A percentile compares a stretch with the other conserved stretches of the same genome.
Conservation (phyloP, 495 filamentous ascomycete genomes). For the Copromyces sp. region DNA sequence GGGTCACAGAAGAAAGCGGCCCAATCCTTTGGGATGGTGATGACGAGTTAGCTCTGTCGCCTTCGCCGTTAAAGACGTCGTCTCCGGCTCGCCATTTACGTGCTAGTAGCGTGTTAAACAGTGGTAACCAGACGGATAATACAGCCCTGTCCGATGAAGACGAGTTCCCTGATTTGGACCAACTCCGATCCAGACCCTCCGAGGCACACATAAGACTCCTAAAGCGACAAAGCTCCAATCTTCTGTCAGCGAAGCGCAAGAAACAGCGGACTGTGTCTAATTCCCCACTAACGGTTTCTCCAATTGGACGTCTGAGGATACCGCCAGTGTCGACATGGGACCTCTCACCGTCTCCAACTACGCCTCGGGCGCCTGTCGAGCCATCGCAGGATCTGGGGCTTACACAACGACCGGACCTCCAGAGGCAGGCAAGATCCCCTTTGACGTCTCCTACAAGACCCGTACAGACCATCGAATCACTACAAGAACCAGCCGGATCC, state of each 20-base stretch:
- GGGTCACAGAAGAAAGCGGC: constrained; percentile 19
- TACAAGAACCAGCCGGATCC: not conserved
- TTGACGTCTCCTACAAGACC: not conserved
- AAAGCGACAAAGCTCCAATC: constrained; percentile 13
- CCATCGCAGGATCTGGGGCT: constrained; percentile 2
- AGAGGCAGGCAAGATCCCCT: not conserved
- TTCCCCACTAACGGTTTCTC: constrained; percentile 14
- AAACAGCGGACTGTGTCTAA: constrained; percentile 9
- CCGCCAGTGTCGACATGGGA: constrained; percentile 9
- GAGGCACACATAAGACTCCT: constrained; percentile 2
- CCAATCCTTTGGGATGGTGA: constrained; percentile 12
- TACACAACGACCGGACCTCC: not conserved
- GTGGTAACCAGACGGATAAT: constrained; percentile 17
- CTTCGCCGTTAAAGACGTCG: constrained; percentile 19
- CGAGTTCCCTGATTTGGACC: constrained; percentile 27
- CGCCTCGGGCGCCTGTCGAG: not conserved
- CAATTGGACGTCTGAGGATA: constrained; percentile 6
- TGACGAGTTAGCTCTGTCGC: constrained; percentile 18
- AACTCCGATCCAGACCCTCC: constrained; percentile 10
- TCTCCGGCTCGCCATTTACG: constrained; percentile 5
- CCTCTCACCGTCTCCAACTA: constrained; percentile 14
- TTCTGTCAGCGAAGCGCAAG: constrained; percentile 13
- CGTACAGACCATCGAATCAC: not conserved
- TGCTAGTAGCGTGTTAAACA: constrained; percentile 16
- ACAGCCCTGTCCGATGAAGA: constrained; percentile 26